Conservation (phyloP, 164 flowering plant species). For the Echeveria elegans region DNA sequence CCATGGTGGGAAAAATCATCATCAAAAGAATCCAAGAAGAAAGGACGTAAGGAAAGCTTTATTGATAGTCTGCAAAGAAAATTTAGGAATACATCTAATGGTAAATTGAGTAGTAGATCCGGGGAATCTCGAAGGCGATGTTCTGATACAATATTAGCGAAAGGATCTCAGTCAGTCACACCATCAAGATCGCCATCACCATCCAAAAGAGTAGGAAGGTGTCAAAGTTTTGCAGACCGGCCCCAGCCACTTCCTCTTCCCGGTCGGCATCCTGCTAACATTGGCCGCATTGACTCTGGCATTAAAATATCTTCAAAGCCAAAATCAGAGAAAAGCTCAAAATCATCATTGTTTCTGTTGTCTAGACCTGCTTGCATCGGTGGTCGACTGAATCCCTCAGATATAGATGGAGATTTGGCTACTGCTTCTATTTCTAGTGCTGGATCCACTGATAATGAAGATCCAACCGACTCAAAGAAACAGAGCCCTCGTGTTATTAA, state of each 20-base stretch:
- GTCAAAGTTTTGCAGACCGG: conserved; percentile 90
- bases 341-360: conserved; percentile 41
- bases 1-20: not conserved
- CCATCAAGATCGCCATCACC: conserved; percentile 75
- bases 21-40: not conserved
- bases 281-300: conserved; percentile 56
- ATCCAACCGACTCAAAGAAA: conserved; percentile 49
- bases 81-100: conserved; percentile 28
- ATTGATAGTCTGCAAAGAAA: not conserved
- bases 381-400: conserved; percentile 34
- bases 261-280: conserved; percentile 25
- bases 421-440: conserved; percentile 70
- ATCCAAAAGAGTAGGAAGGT: conserved; percentile 29
- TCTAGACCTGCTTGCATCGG: conserved; percentile 51
- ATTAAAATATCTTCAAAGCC: conserved; percentile 39
- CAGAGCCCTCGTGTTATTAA: conserved; percentile 63
- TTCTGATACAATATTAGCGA: conserved; percentile 52
- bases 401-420: conserved; percentile 55
- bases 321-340: conserved; percentile 35
- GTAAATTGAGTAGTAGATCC: conserved; percentile 36
- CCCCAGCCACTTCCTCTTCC: conserved; percentile 92
- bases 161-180: conserved; percentile 46
- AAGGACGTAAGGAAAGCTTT: not conserved
- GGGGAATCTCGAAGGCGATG: conserved; percentile 54
- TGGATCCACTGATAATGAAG: conserved; percentile 68